These are phyloP conservation scores for Pulveroboletus sp. DNA, from an alignment of 768 basidiomycete species.

Conservation along the genomic window DNA sequence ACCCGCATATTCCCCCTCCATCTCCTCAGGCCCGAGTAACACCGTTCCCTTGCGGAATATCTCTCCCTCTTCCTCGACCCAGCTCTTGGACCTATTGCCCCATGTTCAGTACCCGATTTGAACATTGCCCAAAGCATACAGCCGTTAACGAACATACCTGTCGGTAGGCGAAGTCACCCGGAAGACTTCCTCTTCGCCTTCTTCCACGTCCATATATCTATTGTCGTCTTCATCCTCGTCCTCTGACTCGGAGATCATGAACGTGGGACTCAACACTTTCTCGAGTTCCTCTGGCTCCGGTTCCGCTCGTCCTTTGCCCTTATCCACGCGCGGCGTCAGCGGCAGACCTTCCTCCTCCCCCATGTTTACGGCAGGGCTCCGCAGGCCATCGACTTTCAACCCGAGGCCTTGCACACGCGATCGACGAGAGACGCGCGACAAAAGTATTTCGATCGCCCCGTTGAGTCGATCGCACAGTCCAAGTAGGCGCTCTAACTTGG, in stretches of 20 bases:
- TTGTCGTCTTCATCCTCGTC: slow-evolving; percentile 45
- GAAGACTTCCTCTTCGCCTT: slow-evolving; percentile 27
- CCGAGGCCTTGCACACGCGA: slow-evolving; percentile 46
- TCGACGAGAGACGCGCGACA: slow-evolving; percentile 35
- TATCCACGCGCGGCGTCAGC: slow-evolving; percentile 65
- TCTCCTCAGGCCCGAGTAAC: slow-evolving; percentile 76
- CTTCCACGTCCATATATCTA: slow-evolving; percentile 33
- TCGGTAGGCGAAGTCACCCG: slow-evolving; percentile 37
- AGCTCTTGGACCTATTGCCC: slow-evolving; percentile 70
- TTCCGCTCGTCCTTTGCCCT: slow-evolving; percentile 72
- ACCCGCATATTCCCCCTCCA: slow-evolving; percentile 85
- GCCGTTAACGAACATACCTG: slow-evolving; percentile 40
- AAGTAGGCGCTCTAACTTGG: slow-evolving; percentile 64
- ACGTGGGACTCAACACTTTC: slow-evolving; percentile 68
- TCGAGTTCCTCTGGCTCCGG: slow-evolving; percentile 65
- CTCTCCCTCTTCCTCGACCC: slow-evolving; percentile 95
- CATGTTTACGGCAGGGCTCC: no score
- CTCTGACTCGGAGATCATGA: slow-evolving; percentile 50
- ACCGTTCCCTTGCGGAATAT: slow-evolving; percentile 89
- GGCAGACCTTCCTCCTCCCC: slow-evolving; percentile 34
- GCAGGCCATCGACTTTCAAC: slow-evolving; percentile 33
- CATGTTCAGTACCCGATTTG: no score
- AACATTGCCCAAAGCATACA: no score
- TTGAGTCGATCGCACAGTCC: slow-evolving; percentile 69
- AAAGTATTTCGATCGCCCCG: slow-evolving; percentile 47